Base-by-base conservation (phyloP, 306 rosid species). In the Arachis stenosperma region DNA sequence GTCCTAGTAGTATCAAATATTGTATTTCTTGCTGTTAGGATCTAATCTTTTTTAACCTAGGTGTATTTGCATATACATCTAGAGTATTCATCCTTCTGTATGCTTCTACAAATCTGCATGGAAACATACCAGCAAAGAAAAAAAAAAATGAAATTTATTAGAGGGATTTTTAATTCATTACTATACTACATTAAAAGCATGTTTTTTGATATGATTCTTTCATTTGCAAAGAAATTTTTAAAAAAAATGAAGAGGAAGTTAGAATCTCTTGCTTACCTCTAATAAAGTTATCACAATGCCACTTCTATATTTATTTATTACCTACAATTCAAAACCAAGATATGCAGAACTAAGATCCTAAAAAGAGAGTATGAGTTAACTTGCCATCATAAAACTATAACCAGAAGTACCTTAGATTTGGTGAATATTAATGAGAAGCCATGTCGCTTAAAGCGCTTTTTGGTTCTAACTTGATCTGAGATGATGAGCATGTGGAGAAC, bases 11-110 rank as follows among this genome's bases (percentile, higher is more conserved):
- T 84, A 84, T 84, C 82, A 61, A 79, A 74, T 84, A 9, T 81
- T 84, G 88, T 88, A 86, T 79, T 40, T 11, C 81, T 67, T 86
- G 71, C 83, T 81, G 89, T 90, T 84, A 75, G 78, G 80, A 71
- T 82, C 86, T 82, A 81, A 85, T 85, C 84, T 78, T 53, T 53
- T 79, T 79, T 79, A 74, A 75, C 65, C 83, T 84, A 71, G 86
- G 86, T 81, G 84, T 84, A 74, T 80, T 83, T 83, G 78, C 86
- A 90, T 90, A 86, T 85, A 83, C 90, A 86, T 83, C 92, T 82
- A 76, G 85, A 73, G 65, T 75, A 68, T 76, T 73, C 83, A 47
- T 82, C 82, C 85, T 78, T 81, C 71, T 86, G 75, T 82, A 78
- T 75, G 86, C 88, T 86, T 77, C 86, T 81, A 88, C 83, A 86